Percentiles rank a stretch among this genome's conserved stretches.
Evolutionary conservation across 2,329 filamentous ascomycete genomes (phyloP).

Genomic region (Pseudocercospora fuligena): DNA sequence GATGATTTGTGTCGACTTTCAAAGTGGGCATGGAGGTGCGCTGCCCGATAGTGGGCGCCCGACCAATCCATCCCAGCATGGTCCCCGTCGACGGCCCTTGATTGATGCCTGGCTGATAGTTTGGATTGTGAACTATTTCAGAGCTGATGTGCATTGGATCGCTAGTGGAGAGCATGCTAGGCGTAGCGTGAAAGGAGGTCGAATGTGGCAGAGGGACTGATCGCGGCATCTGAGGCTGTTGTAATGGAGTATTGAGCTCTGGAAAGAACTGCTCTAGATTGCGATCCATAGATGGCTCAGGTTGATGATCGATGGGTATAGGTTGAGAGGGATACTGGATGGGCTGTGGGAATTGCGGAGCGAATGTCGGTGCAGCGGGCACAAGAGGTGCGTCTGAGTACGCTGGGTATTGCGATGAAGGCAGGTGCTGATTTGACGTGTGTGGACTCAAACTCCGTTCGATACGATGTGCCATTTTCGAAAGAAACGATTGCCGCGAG

Average conservation of each 20-base stretch:
- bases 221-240: background rate
- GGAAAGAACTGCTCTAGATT: constrained; percentile 20
- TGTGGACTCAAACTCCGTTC: background rate
- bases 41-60: constrained; percentile 18
- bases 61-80: constrained; percentile 28
- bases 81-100: background rate
- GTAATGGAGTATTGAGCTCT: constrained; percentile 8
- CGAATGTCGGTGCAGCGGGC: background rate
- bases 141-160: constrained; percentile 14
- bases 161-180: background rate
- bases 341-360: background rate
- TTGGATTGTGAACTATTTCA: constrained; percentile 21
- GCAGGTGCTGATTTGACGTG: background rate
- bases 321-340: background rate
- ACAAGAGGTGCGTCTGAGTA: background rate
- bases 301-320: background rate
- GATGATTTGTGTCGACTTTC: constrained; percentile 20
- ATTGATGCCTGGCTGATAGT: constrained; percentile 17
- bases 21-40: constrained; percentile 19
- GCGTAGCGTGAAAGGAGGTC: background rate
- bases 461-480: background rate
- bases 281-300: background rate
- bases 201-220: background rate
- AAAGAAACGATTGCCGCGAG: background rate
- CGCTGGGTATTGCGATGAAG: background rate